Evolutionary conservation across 2,329 filamentous ascomycete genomes (phyloP), one percentile per base, ranked within the genome.

Genomic region (Clonostachys rhizophaga): DNA sequence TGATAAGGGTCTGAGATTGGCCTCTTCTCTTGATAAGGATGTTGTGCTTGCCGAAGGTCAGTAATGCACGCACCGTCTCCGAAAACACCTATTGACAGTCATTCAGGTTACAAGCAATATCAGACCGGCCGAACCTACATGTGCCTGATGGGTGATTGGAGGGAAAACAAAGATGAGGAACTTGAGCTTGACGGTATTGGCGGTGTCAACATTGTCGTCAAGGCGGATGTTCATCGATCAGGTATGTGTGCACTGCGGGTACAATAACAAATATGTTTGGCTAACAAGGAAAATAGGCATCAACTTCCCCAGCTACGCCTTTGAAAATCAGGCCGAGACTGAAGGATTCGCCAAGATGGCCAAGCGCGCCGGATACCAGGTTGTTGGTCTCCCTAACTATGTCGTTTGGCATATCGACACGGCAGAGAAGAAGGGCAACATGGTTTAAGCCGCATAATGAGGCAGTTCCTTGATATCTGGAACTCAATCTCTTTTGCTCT

Each of bases 311-410:
- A 85, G 84, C 63, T 99, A 99, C 61, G 81, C 94, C 4, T 99
- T 99, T 64, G 94, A 99, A 66, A 97, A 99, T 68, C 94, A 99
- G 72, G 94, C 94, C 53, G 94, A 99, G 70, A 99, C 94, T 5
- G 94, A 99, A 71, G 94, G 94, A 7, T 99, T 99, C 62, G 94
- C 94, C 36, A 96, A 95, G 67, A 99, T 99, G 94, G 94, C 94
- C 50, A 96, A 95, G 73, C 80, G 91, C 53, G 94, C 94, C 16
- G 94, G 94, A 41, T 97, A 96, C 65, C 79, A 89, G 60, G 94
- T 99, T 24, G 81, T 90, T 56, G 94, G 94, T 42, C 75, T 99
- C 47, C 94, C 92, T 40, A 99, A 99, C 67, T 99, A 99, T 65
- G 86, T 99, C 44, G 92, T 99, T 49, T 99, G 94, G 94, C 94